Evolutionary conservation across 805 yeast genomes (phyloP).

Genomic region (Kregervanrija fluxuum): DNA sequence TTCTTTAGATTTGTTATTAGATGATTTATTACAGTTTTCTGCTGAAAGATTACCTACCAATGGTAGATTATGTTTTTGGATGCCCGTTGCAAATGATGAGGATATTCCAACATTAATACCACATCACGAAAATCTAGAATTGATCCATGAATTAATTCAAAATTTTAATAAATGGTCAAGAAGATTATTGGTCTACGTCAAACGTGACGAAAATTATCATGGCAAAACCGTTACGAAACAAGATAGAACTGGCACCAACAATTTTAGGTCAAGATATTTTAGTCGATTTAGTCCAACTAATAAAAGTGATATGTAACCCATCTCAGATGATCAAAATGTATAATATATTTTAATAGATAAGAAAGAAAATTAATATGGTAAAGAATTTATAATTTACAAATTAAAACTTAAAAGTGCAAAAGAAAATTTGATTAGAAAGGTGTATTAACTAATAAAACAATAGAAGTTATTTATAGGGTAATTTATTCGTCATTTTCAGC

Average conservation of each 20-base stretch:
- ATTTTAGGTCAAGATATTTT: slow-evolving; percentile 75
- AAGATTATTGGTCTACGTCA: slow-evolving; percentile 72
- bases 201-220: slow-evolving; percentile 42
- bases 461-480: background rate
- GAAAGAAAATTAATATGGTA: background rate
- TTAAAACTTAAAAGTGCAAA: background rate
- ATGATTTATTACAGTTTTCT: slow-evolving; percentile 71
- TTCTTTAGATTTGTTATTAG: slow-evolving; percentile 66
- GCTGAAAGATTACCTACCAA: slow-evolving; percentile 61
- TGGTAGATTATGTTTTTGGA: slow-evolving; percentile 91
- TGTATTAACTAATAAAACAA: slow-evolving; percentile 5
- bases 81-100: slow-evolving; percentile 94
- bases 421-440: slow-evolving; percentile 4
- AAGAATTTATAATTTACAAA: background rate
- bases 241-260: slow-evolving; percentile 40
- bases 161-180: slow-evolving; percentile 93
- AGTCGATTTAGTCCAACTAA: slow-evolving; percentile 38
- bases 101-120: slow-evolving; percentile 56
- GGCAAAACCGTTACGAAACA: slow-evolving; percentile 40
- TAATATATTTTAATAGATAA: too few relatives aligned
- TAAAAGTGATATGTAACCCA: too few relatives aligned
- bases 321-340: too few relatives aligned
- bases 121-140: slow-evolving; percentile 63
- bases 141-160: slow-evolving; percentile 73
- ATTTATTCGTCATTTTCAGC: slow-evolving; percentile 60